Conservation (phyloP, 108 stramenopile genomes). For the Skeletonema potamos region DNA sequence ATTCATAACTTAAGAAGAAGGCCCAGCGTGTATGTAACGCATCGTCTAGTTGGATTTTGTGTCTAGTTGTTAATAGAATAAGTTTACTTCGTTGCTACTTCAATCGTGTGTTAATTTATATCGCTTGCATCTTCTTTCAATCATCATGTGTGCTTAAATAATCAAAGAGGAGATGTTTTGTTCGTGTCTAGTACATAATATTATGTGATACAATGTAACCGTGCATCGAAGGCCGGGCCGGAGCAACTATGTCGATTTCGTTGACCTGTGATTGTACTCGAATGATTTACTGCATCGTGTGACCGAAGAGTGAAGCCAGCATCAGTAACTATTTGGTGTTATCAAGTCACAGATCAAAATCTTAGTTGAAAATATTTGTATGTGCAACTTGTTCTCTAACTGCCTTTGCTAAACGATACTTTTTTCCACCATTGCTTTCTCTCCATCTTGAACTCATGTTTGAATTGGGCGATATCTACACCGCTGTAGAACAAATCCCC, state of each 20-base stretch:
- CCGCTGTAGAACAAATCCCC: slow-evolving; percentile 10
- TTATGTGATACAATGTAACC: no score
- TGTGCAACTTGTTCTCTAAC: background rate
- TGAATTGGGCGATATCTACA: slow-evolving; percentile 8
- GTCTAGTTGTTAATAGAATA: background rate
- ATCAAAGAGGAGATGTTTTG: no score
- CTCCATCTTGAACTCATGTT: slow-evolving; percentile 11
- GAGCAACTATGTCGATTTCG: no score
- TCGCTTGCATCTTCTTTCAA: no score
- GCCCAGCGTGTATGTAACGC: background rate
- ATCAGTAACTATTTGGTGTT: no score
- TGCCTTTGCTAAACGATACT: background rate
- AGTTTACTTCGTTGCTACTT: background rate
- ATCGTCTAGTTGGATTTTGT: background rate
- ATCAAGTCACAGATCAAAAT: no score
- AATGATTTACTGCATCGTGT: no score
- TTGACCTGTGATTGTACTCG: no score
- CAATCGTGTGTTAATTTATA: background rate
- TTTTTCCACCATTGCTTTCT: slow-evolving; percentile 6
- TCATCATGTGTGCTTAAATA: background rate
- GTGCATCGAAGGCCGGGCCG: no score
- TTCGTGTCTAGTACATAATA: no score
- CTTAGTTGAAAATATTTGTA: no score
- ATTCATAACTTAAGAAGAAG: background rate
- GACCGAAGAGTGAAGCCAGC: no score